Evolutionary conservation across 129 eudicot species (phyloP), one percentile per base, ranked within the genome.

Genomic region (Mikania micrantha): DNA sequence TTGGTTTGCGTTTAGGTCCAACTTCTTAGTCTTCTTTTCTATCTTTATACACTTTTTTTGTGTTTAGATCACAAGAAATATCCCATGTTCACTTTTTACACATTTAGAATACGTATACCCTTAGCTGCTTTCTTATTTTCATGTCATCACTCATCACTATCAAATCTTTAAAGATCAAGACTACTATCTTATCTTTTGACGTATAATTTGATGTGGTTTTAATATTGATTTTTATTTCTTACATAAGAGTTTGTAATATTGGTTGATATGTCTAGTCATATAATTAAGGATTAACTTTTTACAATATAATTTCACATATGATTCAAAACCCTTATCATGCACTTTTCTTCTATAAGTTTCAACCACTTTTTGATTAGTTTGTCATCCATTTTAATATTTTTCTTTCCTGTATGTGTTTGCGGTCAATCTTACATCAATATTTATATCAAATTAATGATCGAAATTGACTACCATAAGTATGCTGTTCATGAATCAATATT

Each of bases 131-230:
- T 67, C 45, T 48, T 27, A 20, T 35, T 58, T 67, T n/a, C 48
- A 76, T 76, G 70, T 59, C 70, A 76, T 66, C 74, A 54, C 19
- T 59, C 69, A 42, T 52, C 68, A 45, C 58, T 75, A 34, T 45
- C 29, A 42, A 42, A 17, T 52, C 66, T 20, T 31, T 15, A 66
- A 56, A 50, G 56, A 56, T 41, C 15, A 61, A 60, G 77, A 20
- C 17, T 39, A 61, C 60, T 28, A 71, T 20, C 28, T 3, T 38
- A 50, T 22, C 1, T 4, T 20, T 45, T 35, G 58, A 61, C 36
- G 22, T 17, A 4, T 4, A 35, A 17, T 35, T 19, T 34, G 29
- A 61, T 20, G 34, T n/a, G n/a, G n/a, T n/a, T n/a, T n/a, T 13
- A 1, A 7, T 29, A 31, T 7, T 58, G 40, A 8, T 58, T 58